Conservation (phyloP, 2,329 filamentous ascomycete genomes). For the Fusarium sacchari region DNA sequence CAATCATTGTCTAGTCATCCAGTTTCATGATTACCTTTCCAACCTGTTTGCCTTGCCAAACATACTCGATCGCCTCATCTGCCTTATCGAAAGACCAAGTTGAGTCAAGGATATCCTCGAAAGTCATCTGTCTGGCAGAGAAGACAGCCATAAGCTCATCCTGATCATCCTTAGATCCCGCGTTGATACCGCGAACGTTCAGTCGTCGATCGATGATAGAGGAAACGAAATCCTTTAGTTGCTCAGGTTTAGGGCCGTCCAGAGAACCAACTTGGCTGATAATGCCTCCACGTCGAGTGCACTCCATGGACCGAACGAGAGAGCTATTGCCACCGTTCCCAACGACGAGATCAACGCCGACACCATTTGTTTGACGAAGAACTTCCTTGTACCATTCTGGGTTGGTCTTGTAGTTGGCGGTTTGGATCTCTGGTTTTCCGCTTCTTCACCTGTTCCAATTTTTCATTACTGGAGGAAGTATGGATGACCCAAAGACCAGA, state of each 20-base stretch:
- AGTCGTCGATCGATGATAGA: conserved; percentile 51
- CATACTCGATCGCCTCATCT: conserved; percentile 53
- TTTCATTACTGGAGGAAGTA: conserved; percentile 62
- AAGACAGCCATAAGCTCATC: conserved; percentile 53
- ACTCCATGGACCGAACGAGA: conserved; percentile 52
- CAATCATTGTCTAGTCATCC: neutral
- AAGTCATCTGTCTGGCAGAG: conserved; percentile 47
- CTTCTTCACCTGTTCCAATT: conserved; percentile 56
- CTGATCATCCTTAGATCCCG: conserved; percentile 52
- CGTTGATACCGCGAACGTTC: conserved; percentile 52
- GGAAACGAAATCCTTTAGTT: conserved; percentile 49
- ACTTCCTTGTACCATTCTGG: conserved; percentile 59
- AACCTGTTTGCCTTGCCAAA: conserved; percentile 56
- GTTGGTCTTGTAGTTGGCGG: conserved; percentile 60
- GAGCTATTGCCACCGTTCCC: conserved; percentile 53
- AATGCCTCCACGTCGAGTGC: conserved; percentile 53
- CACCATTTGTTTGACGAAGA: conserved; percentile 52
- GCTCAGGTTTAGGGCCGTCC: conserved; percentile 41
- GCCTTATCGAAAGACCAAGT: conserved; percentile 52
- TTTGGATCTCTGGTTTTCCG: conserved; percentile 54
- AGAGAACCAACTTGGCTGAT: conserved; percentile 58
- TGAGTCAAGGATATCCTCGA: conserved; percentile 52
- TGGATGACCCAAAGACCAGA: conserved; percentile 62
- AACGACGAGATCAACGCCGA: conserved; percentile 62
- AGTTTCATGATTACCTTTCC: conserved; percentile 52